These are phyloP conservation scores for Tetradesmus obliquus DNA, from an alignment of 139 green algal genomes.

Conservation along the genomic window DNA sequence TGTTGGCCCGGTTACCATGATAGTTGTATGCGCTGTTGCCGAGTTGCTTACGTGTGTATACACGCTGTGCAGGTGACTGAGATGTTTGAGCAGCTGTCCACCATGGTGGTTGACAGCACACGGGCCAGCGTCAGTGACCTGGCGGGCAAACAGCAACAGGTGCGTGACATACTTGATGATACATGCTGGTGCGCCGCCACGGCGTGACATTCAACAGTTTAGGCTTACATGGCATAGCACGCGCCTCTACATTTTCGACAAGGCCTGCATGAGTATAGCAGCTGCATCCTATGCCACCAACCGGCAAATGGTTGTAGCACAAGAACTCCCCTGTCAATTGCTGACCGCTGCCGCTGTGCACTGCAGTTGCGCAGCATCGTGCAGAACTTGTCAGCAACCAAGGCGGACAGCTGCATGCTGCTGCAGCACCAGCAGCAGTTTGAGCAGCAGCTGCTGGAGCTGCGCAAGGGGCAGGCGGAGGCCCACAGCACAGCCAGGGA, in stretches of 20 bases:
- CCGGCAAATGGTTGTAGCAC: no score
- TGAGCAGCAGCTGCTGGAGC: conserved; percentile 13
- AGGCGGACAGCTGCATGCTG: conserved; percentile 1
- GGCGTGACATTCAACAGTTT: no score
- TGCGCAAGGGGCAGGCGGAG: not conserved
- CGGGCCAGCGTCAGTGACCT: conserved; percentile 20
- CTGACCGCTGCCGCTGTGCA: not conserved
- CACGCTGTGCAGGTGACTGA: conserved; percentile 11
- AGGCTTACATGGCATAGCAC: no score
- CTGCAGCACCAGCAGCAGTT: conserved; percentile 31
- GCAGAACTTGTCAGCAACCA: not conserved
- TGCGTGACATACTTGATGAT: not conserved
- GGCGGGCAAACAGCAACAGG: conserved; percentile 1
- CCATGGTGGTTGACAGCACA: not conserved
- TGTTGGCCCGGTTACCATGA: no score
- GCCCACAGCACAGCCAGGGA: not conserved
- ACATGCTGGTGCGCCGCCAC: not conserved
- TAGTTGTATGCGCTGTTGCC: no score
- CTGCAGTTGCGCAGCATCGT: not conserved
- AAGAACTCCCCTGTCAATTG: not conserved
- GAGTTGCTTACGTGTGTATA: not conserved
- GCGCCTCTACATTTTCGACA: no score
- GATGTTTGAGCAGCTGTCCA: conserved; percentile 30
- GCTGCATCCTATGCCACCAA: no score
- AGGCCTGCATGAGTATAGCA: no score